Base-by-base conservation (phyloP, 495 filamentous ascomycete genomes). In the Hyphodiscus hymeniophilus region DNA sequence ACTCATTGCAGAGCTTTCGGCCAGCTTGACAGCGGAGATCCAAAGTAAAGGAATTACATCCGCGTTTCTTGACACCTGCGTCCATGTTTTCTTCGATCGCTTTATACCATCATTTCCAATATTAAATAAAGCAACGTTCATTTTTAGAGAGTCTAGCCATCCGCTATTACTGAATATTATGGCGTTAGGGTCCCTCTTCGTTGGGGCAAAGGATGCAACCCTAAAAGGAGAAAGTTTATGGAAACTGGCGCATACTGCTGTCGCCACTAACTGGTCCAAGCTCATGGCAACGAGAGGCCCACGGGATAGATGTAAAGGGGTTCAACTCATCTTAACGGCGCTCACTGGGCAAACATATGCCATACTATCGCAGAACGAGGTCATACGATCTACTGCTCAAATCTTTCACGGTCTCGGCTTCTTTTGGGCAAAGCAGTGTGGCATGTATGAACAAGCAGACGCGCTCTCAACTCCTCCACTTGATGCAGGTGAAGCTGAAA, bases 401-500 rank as follows among this genome's bases (percentile, higher is more conserved):
- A 42, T 24, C 24, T 49, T 49, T 23, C 47, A 49, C 17, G 38
- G 47, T 1, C 47, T 49, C 10, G 38, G 47, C 1, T 49, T 49
- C 24, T 41, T 22, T 18, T 49, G 47, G 47, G 47, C 38, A 31
- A 20, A 26, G 24, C 23, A 49, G 34, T 41, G 26, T 36, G 47
- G 47, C 2, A 49, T 49, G 47, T 49, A 28, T 51, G 66, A 15
- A n/a, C n/a, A n/a, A n/a, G n/a, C n/a, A n/a, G n/a, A n/a, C n/a
- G n/a, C n/a, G n/a, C n/a, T n/a, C n/a, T n/a, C n/a, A n/a, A n/a
- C n/a, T n/a, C 68, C 69, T 3, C 63, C 63, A 13, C 41, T 58
- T 0, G 58, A 63, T 45, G 62, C 67, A 0, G 52, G 64, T 0
- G 43, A 31, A 12, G 48, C 54, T 7, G 67, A 71, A 34, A 72